Conservation (phyloP, 176 grass and related monocot species). For the Avena insularis region DNA sequence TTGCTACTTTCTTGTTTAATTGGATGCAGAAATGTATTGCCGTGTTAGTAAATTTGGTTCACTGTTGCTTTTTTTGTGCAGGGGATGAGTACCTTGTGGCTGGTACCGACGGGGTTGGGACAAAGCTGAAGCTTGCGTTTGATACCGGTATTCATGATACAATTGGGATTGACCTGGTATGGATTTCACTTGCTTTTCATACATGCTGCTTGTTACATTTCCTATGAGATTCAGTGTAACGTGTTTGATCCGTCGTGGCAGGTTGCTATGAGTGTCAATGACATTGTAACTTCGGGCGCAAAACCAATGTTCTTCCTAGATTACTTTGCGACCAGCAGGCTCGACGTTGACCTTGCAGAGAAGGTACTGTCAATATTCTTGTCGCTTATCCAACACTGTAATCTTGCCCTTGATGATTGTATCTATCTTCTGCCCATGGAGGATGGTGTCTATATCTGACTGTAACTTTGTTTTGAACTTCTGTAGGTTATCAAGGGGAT, state of each 20-base stretch:
- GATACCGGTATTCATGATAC: slow-evolving; percentile 97
- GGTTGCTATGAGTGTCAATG: slow-evolving; percentile 99
- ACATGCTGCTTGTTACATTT: not conserved
- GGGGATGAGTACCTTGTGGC: slow-evolving; percentile 83
- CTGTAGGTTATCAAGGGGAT: slow-evolving; percentile 90
- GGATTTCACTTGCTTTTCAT: not conserved
- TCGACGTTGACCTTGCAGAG: slow-evolving; percentile 95
- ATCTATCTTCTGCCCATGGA: not conserved
- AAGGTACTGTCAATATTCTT: slow-evolving; percentile 52
- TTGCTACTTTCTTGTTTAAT: not conserved
- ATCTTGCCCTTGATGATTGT: not conserved
- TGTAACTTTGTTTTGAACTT: not conserved
- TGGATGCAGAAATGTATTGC: not conserved
- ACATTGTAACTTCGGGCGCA: slow-evolving; percentile 92
- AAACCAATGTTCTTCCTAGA: slow-evolving; percentile 96
- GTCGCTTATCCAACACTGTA: not conserved
- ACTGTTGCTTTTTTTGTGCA: slow-evolving; percentile 33
- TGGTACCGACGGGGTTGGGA: slow-evolving; percentile 91
- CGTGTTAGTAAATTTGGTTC: not conserved
- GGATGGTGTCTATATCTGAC: not conserved
- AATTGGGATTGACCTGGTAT: slow-evolving; percentile 94
- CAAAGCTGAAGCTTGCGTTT: slow-evolving; percentile 95
- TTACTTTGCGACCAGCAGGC: slow-evolving; percentile 87
- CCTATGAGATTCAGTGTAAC: not conserved
- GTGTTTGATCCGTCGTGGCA: slow-evolving; percentile 22